These are phyloP conservation scores for Poteriospumella lacustris DNA, from an alignment of 108 stramenopile genomes.

Conservation along the genomic window DNA sequence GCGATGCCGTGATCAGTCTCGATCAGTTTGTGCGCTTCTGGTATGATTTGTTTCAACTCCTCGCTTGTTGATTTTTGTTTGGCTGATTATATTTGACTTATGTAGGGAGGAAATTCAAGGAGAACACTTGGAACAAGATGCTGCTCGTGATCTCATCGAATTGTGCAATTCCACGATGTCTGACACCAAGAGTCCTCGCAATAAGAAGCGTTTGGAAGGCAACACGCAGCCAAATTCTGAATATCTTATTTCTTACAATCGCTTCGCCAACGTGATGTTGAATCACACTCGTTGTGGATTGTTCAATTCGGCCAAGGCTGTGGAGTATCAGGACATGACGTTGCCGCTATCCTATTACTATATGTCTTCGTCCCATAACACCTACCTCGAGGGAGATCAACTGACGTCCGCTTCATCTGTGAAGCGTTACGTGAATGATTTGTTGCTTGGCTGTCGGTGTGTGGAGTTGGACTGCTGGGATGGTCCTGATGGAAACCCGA, in stretches of 20 bases:
- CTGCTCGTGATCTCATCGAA: constrained; percentile 26
- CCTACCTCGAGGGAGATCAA: constrained; percentile 91
- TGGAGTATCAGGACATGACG: constrained; percentile 57
- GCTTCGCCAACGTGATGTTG: constrained; percentile 33
- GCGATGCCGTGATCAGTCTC: background rate
- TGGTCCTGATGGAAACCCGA: constrained; percentile 58
- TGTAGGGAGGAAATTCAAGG: constrained; percentile 9
- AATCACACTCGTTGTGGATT: constrained; percentile 25
- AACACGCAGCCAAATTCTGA: background rate
- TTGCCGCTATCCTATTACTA: constrained; percentile 77
- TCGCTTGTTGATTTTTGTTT: constrained; percentile 22
- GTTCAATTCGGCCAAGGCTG: background rate
- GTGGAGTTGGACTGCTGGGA: constrained; percentile 96
- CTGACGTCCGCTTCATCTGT: constrained; percentile 62
- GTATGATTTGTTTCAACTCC: no score
- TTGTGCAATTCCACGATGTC: constrained; percentile 20
- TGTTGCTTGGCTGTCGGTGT: constrained; percentile 81
- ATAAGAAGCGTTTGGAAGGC: constrained; percentile 26
- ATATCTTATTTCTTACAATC: constrained; percentile 19
- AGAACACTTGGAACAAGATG: background rate
- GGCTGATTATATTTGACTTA: constrained; percentile 3
- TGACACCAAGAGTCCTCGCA: constrained; percentile 33
- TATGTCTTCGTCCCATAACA: constrained; percentile 90
- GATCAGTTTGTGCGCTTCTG: constrained; percentile 16
- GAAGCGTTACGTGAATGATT: constrained; percentile 55